phyloP scores from a whole-genome alignment of 176 grass and related monocot species.

The Phyllostachys edulis region DNA sequence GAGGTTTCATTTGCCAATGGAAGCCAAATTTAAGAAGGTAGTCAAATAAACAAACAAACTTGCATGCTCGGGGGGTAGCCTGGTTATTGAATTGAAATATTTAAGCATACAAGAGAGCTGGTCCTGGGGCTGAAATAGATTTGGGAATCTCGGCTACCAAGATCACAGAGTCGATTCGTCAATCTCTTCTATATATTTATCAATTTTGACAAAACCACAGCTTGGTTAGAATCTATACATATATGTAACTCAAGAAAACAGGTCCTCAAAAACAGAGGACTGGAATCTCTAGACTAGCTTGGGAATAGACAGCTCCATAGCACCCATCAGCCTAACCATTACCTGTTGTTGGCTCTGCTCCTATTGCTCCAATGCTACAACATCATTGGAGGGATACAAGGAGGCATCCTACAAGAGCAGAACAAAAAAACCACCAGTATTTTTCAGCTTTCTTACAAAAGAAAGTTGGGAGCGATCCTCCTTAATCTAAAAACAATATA shows the following conservation, averaged over 20 bases:
- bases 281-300: not conserved
- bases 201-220: not conserved
- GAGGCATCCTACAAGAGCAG: not conserved
- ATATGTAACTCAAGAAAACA: conserved; percentile 15
- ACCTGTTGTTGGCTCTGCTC: not conserved
- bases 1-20: not conserved
- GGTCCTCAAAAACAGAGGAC: not conserved
- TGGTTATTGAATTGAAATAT: not conserved
- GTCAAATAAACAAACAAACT: not conserved
- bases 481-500: not conserved
- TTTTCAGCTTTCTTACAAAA: not conserved
- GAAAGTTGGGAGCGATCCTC: not conserved
- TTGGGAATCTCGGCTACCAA: not conserved
- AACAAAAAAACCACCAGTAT: not conserved
- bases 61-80: not conserved
- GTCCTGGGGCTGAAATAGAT: not conserved
- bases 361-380: not conserved
- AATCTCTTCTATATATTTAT: conserved; percentile 5
- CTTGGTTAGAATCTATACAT: not conserved
- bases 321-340: not conserved
- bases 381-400: not conserved
- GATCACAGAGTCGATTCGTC: not conserved
- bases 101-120: not conserved
- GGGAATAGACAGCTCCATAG: not conserved
- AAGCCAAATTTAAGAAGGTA: not conserved